Evolutionary conservation across 192 early-diverging fungal genomes (phyloP), one percentile per base, ranked within the genome.

Genomic region (Linnemannia exigua): DNA sequence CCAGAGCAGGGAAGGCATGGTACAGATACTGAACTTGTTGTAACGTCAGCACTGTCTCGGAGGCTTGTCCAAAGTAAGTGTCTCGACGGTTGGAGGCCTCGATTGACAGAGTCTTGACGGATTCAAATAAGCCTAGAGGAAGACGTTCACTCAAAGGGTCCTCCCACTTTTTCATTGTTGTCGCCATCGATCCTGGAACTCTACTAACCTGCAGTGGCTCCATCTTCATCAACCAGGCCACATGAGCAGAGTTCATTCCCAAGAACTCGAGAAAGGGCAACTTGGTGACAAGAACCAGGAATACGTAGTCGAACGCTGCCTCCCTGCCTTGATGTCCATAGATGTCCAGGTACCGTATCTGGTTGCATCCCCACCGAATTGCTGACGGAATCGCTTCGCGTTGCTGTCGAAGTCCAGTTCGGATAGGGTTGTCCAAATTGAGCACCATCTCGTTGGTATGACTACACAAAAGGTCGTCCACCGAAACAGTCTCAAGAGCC

Each of bases 341-440:
- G 17, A 81, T 68, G 33, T 81, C 80, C 31, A 81, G 44, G 22
- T 75, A 71, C 36, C 68, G 67, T 28, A 81, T 75, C 31, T 70
- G 46, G 19, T 33, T 44, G 33, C 80, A 81, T 15, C 50, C 67
- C 80, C 80, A 81, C 31, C 38, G 67, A 31, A 81, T 80, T 12
- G 72, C 47, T 5, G 47, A 31, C 25, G 72, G 20, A 9, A 38
- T 71, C 5, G n/a, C 31, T n/a, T 28, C 44, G 2, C 70, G 67
- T 31, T 69, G 67, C 19, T 69, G 67, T 38, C 67, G 36, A 69
- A 12, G 31, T n/a, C 67, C 36, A 33, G 58, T 28, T 2, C 58
- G 58, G 12, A 63, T 22, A 22, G 58, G 58, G 31, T 63, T 63
- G 25, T 12, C 58, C 0, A 3, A 7, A 25, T 63, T 15, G 28